Conservation (phyloP, 2,329 filamentous ascomycete species). For the Aspergillus carbonarius region DNA sequence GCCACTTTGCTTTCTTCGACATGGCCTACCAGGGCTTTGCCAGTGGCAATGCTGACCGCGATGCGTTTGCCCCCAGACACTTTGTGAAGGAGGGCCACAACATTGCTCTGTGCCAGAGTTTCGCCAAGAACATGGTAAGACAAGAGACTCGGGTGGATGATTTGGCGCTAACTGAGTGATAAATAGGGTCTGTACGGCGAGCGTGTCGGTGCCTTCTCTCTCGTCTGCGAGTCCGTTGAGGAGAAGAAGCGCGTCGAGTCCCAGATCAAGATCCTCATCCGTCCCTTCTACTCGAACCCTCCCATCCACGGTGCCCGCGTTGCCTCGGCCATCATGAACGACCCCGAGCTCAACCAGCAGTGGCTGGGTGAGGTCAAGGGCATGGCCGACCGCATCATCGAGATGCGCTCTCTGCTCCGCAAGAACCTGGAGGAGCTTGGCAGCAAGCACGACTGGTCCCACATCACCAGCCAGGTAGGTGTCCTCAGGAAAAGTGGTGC, state of each 20-base stretch:
- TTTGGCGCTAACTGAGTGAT: neutral
- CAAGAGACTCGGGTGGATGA: neutral
- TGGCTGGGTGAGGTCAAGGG: constrained; percentile 97
- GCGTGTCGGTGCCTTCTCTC: constrained; percentile 94
- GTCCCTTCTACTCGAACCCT: constrained; percentile 97
- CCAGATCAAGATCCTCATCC: constrained; percentile 97
- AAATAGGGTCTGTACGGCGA: constrained; percentile 89
- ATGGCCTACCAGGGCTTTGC: constrained; percentile 99
- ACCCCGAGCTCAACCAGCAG: constrained; percentile 79
- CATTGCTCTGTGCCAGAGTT: constrained; percentile 84
- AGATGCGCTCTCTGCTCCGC: constrained; percentile 92
- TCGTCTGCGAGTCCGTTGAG: constrained; percentile 78
- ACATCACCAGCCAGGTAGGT: constrained; percentile 82
- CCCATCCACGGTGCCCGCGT: constrained; percentile 95
- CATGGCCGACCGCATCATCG: constrained; percentile 99
- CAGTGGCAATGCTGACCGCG: constrained; percentile 84
- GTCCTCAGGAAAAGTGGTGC: neutral
- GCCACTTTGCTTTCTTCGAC: constrained; percentile 96
- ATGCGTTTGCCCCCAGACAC: constrained; percentile 90
- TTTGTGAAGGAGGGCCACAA: constrained; percentile 92
- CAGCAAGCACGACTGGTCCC: constrained; percentile 96
- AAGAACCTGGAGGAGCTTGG: constrained; percentile 92
- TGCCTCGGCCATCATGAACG: constrained; percentile 87
- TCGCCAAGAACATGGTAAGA: constrained; percentile 97
- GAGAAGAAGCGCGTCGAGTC: constrained; percentile 96